These are phyloP conservation scores for Hsuehochloa calcarea DNA, from an alignment of 176 grass and related monocot genomes.

Conservation along the genomic window DNA sequence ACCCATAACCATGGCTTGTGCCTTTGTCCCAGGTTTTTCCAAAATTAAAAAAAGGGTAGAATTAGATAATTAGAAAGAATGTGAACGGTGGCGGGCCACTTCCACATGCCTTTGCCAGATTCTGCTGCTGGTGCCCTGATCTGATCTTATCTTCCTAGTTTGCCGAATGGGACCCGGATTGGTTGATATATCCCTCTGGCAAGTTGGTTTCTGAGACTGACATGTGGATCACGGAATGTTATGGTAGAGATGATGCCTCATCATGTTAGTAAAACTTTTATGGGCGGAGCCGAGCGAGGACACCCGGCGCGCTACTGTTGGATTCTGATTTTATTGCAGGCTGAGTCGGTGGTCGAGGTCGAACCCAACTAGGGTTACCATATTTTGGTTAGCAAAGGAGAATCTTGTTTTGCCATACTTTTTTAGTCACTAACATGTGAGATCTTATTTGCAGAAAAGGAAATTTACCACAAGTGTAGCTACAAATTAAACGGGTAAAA, in stretches of 20 bases:
- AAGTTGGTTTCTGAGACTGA: constrained; percentile 18
- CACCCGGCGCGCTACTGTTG: constrained; percentile 28
- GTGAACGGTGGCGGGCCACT: constrained; percentile 46
- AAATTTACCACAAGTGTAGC: too few species aligned
- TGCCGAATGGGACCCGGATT: constrained; percentile 24
- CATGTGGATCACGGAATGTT: background rate
- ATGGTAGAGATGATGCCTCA: background rate
- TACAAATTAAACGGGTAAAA: too few species aligned
- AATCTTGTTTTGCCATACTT: too few species aligned
- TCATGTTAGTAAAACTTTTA: background rate
- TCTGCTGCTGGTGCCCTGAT: constrained; percentile 42
- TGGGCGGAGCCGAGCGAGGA: background rate
- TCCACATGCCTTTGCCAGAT: constrained; percentile 48
- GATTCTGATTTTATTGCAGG: background rate
- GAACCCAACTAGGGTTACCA: background rate
- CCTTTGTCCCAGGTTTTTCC: background rate
- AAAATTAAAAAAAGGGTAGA: background rate
- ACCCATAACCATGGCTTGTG: background rate
- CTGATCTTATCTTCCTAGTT: constrained; percentile 42
- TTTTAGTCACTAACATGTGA: too few species aligned
- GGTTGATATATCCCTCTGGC: constrained; percentile 17
- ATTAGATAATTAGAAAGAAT: background rate
- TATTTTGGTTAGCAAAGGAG: too few species aligned
- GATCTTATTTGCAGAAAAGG: too few species aligned
- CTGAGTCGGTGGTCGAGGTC: constrained; percentile 6